phyloP scores from a whole-genome alignment of 139 green algal species.

The Nannochloris sp. region DNA sequence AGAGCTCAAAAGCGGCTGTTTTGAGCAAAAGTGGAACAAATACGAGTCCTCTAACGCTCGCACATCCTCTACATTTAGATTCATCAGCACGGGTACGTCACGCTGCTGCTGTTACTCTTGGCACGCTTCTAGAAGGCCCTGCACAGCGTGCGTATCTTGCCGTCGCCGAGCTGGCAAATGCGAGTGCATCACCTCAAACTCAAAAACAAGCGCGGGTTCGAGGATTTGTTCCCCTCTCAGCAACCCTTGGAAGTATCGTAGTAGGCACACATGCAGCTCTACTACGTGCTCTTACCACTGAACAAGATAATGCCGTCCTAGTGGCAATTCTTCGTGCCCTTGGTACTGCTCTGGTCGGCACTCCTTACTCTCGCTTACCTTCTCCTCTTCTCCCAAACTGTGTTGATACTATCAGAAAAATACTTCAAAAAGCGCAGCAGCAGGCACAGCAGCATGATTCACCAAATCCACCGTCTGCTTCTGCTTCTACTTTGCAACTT shows the following conservation, averaged over 20 bases:
- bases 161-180: conserved; percentile 53
- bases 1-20: not conserved
- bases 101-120: conserved; percentile 41
- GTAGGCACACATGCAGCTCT: conserved; percentile 38
- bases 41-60: conserved; percentile 33
- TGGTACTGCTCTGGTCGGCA: conserved; percentile 33
- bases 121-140: conserved; percentile 49
- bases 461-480: not conserved
- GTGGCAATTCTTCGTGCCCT: conserved; percentile 36
- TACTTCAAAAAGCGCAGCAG: no score
- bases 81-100: conserved; percentile 38
- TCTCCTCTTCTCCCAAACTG: conserved; percentile 32
- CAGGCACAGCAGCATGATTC: not conserved
- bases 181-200: not conserved
- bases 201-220: not conserved
- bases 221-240: conserved; percentile 60
- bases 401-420: conserved; percentile 18
- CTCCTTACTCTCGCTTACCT: conserved; percentile 55
- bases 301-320: conserved; percentile 25
- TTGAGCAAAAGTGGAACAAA: not conserved
- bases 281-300: conserved; percentile 15
- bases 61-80: conserved; percentile 55
- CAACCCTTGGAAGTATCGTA: conserved; percentile 38
- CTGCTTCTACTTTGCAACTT: no score
- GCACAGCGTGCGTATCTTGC: conserved; percentile 45